These are phyloP conservation scores for Diaporthe velutina DNA, from an alignment of 2,329 filamentous ascomycete species.

Conservation along the genomic window DNA sequence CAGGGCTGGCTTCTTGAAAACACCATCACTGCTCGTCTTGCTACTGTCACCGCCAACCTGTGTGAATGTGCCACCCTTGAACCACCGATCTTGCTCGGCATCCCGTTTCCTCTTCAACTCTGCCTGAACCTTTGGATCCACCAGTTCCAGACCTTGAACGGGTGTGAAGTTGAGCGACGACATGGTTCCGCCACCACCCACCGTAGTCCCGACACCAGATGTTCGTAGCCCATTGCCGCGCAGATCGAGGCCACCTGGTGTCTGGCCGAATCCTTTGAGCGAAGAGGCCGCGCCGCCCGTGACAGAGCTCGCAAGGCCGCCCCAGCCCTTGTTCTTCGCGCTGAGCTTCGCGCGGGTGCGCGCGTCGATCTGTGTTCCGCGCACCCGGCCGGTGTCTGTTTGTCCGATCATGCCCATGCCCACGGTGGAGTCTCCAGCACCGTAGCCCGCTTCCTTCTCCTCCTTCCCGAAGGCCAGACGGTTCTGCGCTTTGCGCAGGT, in stretches of 20 bases:
- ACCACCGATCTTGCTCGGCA: slow-evolving; percentile 95
- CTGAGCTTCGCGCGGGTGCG: slow-evolving; percentile 93
- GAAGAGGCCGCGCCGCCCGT: slow-evolving; percentile 81
- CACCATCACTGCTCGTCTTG: slow-evolving; percentile 58
- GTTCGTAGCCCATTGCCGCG: slow-evolving; percentile 84
- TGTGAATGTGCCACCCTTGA: slow-evolving; percentile 97
- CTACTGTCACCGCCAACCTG: slow-evolving; percentile 74
- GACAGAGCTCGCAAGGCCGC: slow-evolving; percentile 69
- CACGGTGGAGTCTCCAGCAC: slow-evolving; percentile 84
- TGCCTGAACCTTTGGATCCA: slow-evolving; percentile 91
- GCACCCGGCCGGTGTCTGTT: slow-evolving; percentile 87
- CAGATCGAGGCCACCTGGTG: slow-evolving; percentile 74
- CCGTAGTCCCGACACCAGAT: slow-evolving; percentile 82
- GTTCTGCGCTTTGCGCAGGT: slow-evolving; percentile 95
- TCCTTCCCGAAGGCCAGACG: slow-evolving; percentile 96
- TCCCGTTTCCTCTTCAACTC: slow-evolving; percentile 92
- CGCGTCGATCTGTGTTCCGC: slow-evolving; percentile 90
- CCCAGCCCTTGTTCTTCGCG: slow-evolving; percentile 97
- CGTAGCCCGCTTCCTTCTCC: slow-evolving; percentile 93
- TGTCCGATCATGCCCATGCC: slow-evolving; percentile 97
- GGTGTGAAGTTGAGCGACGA: slow-evolving; percentile 94
- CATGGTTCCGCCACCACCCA: slow-evolving; percentile 79
- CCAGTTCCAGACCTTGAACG: slow-evolving; percentile 93
- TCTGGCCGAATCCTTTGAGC: slow-evolving; percentile 80
- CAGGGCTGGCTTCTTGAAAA: slow-evolving; percentile 86